A percentile compares a stretch with the other conserved stretches of the same genome.
phyloP scores from a whole-genome alignment of 768 basidiomycete species.

The Mycena crocata region DNA sequence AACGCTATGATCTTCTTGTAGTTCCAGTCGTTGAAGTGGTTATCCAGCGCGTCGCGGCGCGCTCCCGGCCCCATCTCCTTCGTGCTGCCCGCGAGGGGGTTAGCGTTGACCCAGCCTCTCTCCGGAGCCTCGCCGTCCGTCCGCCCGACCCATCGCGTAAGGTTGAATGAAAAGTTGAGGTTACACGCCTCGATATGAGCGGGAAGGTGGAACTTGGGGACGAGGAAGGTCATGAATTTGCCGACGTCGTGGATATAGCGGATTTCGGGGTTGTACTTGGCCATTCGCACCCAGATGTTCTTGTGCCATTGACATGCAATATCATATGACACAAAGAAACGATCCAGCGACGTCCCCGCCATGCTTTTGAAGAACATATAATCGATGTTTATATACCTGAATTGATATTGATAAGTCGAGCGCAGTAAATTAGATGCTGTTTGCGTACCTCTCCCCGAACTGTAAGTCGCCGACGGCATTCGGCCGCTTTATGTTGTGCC shows the following conservation, averaged over 20 bases:
- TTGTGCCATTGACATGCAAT: constrained; percentile 34
- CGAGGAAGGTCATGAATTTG: constrained; percentile 25
- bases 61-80: constrained; percentile 49
- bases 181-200: constrained; percentile 36
- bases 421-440: too few relatives aligned
- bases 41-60: constrained; percentile 1
- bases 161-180: constrained; percentile 36
- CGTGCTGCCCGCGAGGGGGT: constrained; percentile 46
- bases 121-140: constrained; percentile 47
- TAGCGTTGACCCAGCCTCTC: constrained; percentile 46
- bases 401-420: neutral
- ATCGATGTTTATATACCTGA: neutral
- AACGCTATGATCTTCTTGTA: constrained; percentile 13
- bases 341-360: neutral
- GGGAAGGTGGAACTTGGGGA: constrained; percentile 43
- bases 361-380: neutral
- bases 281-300: constrained; percentile 31
- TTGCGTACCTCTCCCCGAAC: neutral
- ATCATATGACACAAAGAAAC: constrained; percentile 38
- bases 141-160: constrained; percentile 45
- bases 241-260: neutral
- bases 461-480: neutral
- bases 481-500: neutral
- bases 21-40: constrained; percentile 21
- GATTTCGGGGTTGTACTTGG: neutral